A percentile compares a stretch with the other conserved stretches of the same genome.
Evolutionary conservation across 2,329 filamentous ascomycete species (phyloP).

Genomic region (Emmonsia crescens): DNA sequence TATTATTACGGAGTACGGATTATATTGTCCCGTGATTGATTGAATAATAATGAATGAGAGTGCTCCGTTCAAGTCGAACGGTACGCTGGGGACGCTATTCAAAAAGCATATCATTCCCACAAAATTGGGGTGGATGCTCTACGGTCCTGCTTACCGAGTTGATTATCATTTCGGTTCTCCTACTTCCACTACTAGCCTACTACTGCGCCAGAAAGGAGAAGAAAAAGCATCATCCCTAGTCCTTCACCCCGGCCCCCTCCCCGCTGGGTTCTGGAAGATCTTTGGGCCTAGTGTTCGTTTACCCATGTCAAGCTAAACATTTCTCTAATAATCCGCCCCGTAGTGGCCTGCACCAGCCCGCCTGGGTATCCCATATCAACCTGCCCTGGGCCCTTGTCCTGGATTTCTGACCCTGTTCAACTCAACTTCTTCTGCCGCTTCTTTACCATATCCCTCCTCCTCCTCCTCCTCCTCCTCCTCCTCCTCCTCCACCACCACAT

Average conservation of each 20-base stretch:
- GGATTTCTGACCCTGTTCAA: neutral
- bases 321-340: neutral
- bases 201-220: neutral
- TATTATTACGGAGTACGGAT: too few relatives aligned
- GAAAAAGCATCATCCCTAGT: slow-evolving; percentile 2
- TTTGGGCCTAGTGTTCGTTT: slow-evolving; percentile 4
- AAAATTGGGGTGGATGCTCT: neutral
- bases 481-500: neutral
- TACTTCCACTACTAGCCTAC: neutral
- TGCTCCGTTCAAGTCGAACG: neutral
- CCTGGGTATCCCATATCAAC: neutral
- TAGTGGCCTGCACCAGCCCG: neutral
- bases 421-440: neutral
- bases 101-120: neutral
- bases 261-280: slow-evolving; percentile 6
- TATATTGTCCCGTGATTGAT: neutral
- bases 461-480: too few relatives aligned
- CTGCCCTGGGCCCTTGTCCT: slow-evolving; percentile 2
- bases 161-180: neutral
- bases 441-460: too few relatives aligned
- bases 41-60: neutral
- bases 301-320: slow-evolving; percentile 4
- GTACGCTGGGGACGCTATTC: neutral
- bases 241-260: neutral
- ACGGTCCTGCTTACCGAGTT: neutral